A percentile compares a stretch with the other conserved stretches of the same genome.
Evolutionary conservation across 495 filamentous ascomycete genomes (phyloP).

Genomic region (Aspergillus saccharolyticus): DNA sequence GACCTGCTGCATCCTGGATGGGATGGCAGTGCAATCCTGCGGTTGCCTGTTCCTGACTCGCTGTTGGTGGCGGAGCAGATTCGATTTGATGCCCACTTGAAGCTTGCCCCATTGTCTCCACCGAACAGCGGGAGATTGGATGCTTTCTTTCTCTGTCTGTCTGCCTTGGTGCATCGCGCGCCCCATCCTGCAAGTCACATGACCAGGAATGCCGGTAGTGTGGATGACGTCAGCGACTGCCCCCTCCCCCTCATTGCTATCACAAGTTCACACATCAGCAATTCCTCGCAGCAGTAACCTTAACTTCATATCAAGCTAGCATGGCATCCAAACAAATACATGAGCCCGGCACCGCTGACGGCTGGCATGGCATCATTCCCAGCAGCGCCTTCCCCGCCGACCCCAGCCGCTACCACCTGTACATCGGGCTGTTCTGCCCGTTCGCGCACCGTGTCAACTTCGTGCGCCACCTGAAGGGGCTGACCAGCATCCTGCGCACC

Average conservation of each 20-base stretch:
- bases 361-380: slow-evolving; percentile 42
- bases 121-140: too few species aligned
- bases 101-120: too few species aligned
- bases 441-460: slow-evolving; percentile 60
- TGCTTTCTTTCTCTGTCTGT: too few species aligned
- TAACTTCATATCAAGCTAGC: background rate
- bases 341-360: slow-evolving; percentile 26
- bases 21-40: background rate
- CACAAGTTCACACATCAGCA: too few species aligned
- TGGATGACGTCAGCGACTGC: background rate
- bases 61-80: background rate
- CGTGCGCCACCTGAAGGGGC: slow-evolving; percentile 67
- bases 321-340: slow-evolving; percentile 5
- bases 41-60: background rate
- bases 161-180: background rate
- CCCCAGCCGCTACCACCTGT: slow-evolving; percentile 71
- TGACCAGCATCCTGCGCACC: slow-evolving; percentile 63
- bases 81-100: background rate
- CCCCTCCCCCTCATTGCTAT: background rate
- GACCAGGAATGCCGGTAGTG: background rate
- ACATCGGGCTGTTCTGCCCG: slow-evolving; percentile 57
- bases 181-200: background rate
- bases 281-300: too few species aligned
- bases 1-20: background rate
- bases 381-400: slow-evolving; percentile 58